Base-by-base conservation (phyloP, 768 basidiomycete genomes). In the Melanogaster broomeanus region DNA sequence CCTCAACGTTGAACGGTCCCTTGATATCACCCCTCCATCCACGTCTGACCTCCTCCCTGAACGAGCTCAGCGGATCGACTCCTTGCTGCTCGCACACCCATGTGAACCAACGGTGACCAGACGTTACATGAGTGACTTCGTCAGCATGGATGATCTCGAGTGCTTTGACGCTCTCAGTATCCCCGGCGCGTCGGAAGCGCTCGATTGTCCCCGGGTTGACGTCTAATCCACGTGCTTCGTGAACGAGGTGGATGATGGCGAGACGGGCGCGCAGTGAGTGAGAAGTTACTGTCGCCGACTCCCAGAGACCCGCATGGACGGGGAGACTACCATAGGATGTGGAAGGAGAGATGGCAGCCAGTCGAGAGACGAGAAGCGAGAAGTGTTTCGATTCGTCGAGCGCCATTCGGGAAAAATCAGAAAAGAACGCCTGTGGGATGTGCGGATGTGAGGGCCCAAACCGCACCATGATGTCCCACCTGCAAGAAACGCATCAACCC, bases 371-470 rank as follows among this genome's bases (percentile, higher is more conserved):
- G 9, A 91, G 76, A 2, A 91, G 72, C 1, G 84, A 81, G 76
- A 90, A 92, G 64, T 90, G 90, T 64, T 90, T 88, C n/a, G 83
- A 83, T 63, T 93, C 90, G 69, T 93, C 91, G 30, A 91, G 76
- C 0, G 89, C 90, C 73, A 93, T 87, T 64, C 88, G 89, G 2
- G 88, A 77, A 63, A 90, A 93, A 69, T 92, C 89, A 19, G 82
- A 79, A 71, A 87, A 91, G 70, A 90, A 91, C 13, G 85, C 82
- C 7, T 79, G 80, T 0, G 90, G 89, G 15, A 92, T 70, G 41
- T 82, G 69, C 27, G 61, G 78, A 67, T 82, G 77, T 28, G 58
- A 74, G 48, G 80, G 79, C 0, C 86, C 87, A 65, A 89, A 91
- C 1, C 90, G 78, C 8, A 80, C 88, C 63, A 91, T 87, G 54